phyloP scores from a whole-genome alignment of 306 rosid species.

The cucumber (Cucumis sativus) region Cucumber_9930_V3 NC_026659.2:23970001-23970500 shows the following conservation, averaged over 20 bases:
- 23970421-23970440: constrained; percentile 82
- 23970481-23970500: constrained; percentile 38
- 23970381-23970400: constrained; percentile 93
- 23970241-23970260: background rate
- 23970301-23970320: background rate
- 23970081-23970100: no score
- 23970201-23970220: background rate
- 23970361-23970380: constrained; percentile 95
- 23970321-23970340: background rate
- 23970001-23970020: no score
- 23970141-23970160: background rate
- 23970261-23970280: background rate
- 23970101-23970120: background rate
- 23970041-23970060: no score
- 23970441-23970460: constrained; percentile 98
- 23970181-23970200: background rate
- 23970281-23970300: background rate
- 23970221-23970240: background rate
- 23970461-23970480: constrained; percentile 89
- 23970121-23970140: background rate
- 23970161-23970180: no score
- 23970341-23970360: constrained; percentile 29
- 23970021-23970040: no score
- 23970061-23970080: no score
- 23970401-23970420: constrained; percentile 89